phyloP scores from a whole-genome alignment of 495 filamentous ascomycete species.

The Penicillium cinerascens region DNA sequence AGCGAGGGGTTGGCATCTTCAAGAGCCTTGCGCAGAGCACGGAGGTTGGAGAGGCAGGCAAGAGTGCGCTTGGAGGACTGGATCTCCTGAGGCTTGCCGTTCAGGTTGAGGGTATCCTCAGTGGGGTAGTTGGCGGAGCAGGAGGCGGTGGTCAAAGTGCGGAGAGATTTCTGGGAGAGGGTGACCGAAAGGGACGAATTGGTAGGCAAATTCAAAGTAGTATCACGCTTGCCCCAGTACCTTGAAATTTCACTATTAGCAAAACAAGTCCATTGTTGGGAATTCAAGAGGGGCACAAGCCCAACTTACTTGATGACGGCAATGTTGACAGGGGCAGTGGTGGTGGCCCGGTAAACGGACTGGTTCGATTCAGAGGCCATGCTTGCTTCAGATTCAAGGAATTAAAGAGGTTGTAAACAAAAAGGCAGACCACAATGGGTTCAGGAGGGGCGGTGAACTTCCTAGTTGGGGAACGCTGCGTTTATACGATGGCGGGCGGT shows the following conservation, averaged over 20 bases:
- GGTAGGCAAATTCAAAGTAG: conserved; percentile 89
- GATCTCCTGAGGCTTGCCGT: conserved; percentile 77
- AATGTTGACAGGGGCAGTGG: conserved; percentile 97
- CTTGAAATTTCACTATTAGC: conserved; percentile 42
- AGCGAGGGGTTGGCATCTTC: conserved; percentile 67
- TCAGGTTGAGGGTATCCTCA: conserved; percentile 76
- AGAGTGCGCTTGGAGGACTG: conserved; percentile 76
- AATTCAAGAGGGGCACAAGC: conserved; percentile 16
- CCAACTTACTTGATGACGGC: conserved; percentile 87
- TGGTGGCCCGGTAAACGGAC: conserved; percentile 80
- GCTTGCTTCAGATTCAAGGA: conserved; percentile 9
- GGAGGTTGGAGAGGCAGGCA: conserved; percentile 84
- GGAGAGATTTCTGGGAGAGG: conserved; percentile 87
- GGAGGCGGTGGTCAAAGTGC: conserved; percentile 92
- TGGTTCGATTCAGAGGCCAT: conserved; percentile 46
- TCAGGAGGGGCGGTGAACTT: conserved; percentile 14
- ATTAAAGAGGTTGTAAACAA: neutral
- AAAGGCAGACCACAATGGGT: conserved; percentile 1
- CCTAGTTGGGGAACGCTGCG: conserved; percentile 11
- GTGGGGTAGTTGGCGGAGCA: conserved; percentile 72
- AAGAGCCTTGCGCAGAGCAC: conserved; percentile 66
- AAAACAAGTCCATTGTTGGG: conserved; percentile 5
- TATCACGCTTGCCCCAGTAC: conserved; percentile 97
- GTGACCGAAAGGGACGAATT: conserved; percentile 97
- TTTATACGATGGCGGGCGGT: conserved; percentile 29